Evolutionary conservation across 441 rosid genomes (phyloP).

Genomic region (Populus hybrid): DNA sequence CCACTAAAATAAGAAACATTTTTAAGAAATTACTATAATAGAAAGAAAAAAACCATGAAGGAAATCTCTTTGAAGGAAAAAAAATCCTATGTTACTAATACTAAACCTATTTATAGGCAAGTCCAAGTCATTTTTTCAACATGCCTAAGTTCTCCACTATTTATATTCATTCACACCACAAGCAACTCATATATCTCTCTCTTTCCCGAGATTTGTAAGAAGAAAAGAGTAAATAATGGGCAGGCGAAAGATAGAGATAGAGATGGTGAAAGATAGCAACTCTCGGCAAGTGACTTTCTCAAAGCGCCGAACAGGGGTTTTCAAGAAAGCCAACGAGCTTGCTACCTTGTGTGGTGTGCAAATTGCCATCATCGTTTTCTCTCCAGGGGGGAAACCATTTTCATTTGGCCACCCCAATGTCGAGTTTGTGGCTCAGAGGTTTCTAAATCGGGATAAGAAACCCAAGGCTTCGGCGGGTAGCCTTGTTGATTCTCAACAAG

Average conservation of each 20-base stretch:
- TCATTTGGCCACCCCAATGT: constrained; percentile 46
- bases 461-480: neutral
- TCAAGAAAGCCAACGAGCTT: constrained; percentile 52
- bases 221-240: constrained; percentile 20
- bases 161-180: no score
- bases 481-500: neutral
- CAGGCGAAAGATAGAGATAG: constrained; percentile 40
- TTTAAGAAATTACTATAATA: neutral
- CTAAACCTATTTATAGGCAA: no score
- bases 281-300: constrained; percentile 54
- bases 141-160: no score
- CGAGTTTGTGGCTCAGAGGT: constrained; percentile 26
- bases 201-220: neutral
- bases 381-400: constrained; percentile 40
- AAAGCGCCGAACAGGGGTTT: constrained; percentile 42
- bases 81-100: neutral
- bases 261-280: constrained; percentile 35
- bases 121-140: no score
- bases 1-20: neutral
- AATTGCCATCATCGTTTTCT: constrained; percentile 39
- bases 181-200: no score
- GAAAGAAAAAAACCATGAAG: neutral
- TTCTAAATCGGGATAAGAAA: constrained; percentile 19
- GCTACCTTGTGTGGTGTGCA: constrained; percentile 43
- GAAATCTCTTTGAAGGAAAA: neutral